Base-by-base conservation (phyloP, 2,329 filamentous ascomycete species). In the Aspergillus uvarum region DNA sequence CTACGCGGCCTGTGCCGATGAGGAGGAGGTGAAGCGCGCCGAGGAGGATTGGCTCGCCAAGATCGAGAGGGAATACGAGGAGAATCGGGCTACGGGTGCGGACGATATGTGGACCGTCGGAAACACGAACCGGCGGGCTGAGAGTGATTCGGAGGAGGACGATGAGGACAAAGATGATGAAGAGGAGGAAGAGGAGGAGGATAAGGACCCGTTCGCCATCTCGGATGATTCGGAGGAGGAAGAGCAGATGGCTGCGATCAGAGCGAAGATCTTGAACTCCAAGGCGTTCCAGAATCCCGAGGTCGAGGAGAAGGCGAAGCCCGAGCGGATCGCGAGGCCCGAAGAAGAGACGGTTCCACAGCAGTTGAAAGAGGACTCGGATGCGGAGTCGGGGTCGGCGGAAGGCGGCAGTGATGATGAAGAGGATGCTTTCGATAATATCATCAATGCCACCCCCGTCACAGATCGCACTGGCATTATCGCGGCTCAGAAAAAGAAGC, bases 161-260 rank as follows among this genome's bases (percentile, higher is more conserved):
- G 72, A 76, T 3, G 74, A 72, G 4, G 73, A 72, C 8, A 74
- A 79, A 35, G 71, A 65, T 8, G 73, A 75, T 6, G 72, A 69
- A 10, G 77, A 80, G 0, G 79, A 80, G 2, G 79, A 77, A 0
- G 77, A 80, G 1, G 77, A 79, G 0, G 79, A 81, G 0, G 78
- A 82, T 8, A 79, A 81, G 66, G 90, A 95, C 67, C 88, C 87
- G 0, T 93, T 89, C 68, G 88, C 86, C 56, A 84, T 96, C 50
- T 92, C 92, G 10, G 89, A 92, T 58, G 89, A 91, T 67, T 87
- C 85, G 32, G 91, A 90, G 59, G 89, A 96, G 59, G 92, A 96
- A 68, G 90, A 90, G 55, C 88, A 92, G 72, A 98, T 98, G 93
- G 93, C 91, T 38, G 93, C 96, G 70, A 88, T 99, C 55, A 86